phyloP scores from a whole-genome alignment of 768 basidiomycete species.

The Boletus subcaerulescens region DNA sequence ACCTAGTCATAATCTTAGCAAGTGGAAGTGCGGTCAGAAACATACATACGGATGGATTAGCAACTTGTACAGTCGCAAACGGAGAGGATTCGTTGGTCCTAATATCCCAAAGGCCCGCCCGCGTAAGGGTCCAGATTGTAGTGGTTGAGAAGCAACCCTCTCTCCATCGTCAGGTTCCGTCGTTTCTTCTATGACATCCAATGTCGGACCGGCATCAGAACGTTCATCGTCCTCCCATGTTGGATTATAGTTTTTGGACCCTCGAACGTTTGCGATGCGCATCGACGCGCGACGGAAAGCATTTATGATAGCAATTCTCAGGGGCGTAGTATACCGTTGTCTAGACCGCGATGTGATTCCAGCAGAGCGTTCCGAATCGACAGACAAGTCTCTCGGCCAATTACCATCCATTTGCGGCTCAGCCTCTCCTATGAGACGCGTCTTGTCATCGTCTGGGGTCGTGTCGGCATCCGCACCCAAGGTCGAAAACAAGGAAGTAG shows the following conservation, averaged over 20 bases:
- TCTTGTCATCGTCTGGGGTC: constrained; percentile 56
- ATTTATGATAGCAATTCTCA: constrained; percentile 57
- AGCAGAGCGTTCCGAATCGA: constrained; percentile 50
- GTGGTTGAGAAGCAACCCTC: constrained; percentile 39
- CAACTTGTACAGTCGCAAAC: constrained; percentile 62
- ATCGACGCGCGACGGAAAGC: constrained; percentile 64
- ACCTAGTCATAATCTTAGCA: constrained; percentile 40
- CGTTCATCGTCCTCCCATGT: constrained; percentile 48
- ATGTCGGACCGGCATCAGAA: constrained; percentile 22
- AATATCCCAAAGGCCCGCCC: constrained; percentile 80
- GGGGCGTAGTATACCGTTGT: constrained; percentile 46
- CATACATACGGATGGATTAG: constrained; percentile 67
- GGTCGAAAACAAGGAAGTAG: constrained; percentile 46
- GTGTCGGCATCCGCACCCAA: constrained; percentile 36
- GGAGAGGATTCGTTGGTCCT: constrained; percentile 61
- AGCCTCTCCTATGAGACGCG: constrained; percentile 52
- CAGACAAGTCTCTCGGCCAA: constrained; percentile 21
- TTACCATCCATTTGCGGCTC: constrained; percentile 28
- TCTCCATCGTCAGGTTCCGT: constrained; percentile 28
- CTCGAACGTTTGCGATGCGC: constrained; percentile 80
- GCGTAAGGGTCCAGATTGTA: constrained; percentile 51
- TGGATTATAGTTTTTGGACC: constrained; percentile 55
- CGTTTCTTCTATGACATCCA: constrained; percentile 39
- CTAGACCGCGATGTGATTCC: constrained; percentile 38
- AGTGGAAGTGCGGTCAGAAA: neutral